Evolutionary conservation across 306 rosid genomes (phyloP), one percentile per base, ranked within the genome.

Genomic region (Rubus idaeus): DNA sequence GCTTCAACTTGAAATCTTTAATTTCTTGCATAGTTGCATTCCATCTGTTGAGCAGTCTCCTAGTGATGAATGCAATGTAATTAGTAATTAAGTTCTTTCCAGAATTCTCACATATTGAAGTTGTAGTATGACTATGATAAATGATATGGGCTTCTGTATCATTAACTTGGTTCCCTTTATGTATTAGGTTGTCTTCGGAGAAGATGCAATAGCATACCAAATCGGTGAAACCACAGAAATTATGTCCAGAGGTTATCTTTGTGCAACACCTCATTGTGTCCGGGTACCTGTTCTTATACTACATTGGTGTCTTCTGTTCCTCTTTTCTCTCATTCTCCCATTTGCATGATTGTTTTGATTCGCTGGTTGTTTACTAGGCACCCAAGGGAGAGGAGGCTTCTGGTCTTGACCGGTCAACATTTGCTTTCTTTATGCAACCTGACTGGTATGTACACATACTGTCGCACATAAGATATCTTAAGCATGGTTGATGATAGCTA

Each of bases 201-300:
- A 82, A 88, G 88, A 92, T 71, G 96, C 88, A 82, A 92, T 92
- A 87, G 98, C 97, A 68, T 95, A 88, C 84, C 97, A 90, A 86
- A 92, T 95, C 80, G 98, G 98, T 45, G 98, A 95, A 86, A 95
- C 96, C 70, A 88, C 97, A 57, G 91, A 95, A 89, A 83, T 95
- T 70, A 91, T 95, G 66, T 95, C 97, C 75, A 87, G 95, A 71
- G 93, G 97, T 55, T 86, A 84, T 88, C 97, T 95, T 62, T 91
- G 97, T 80, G 98, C 98, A 69, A 95, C 98, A 69, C 98, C 97
- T 71, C 98, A 95, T 77, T 95, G 98, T 81, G 96, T 95, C 76
- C 90, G 64, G 95, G 98, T 95, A 89, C 70, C 69, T 77, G 20
- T 26, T 74, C 50, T 63, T 46, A 56, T 47, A 51, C 65, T 55